Base-by-base conservation (phyloP, 2,329 filamentous ascomycete species). In the Exophiala alcalophila region DNA sequence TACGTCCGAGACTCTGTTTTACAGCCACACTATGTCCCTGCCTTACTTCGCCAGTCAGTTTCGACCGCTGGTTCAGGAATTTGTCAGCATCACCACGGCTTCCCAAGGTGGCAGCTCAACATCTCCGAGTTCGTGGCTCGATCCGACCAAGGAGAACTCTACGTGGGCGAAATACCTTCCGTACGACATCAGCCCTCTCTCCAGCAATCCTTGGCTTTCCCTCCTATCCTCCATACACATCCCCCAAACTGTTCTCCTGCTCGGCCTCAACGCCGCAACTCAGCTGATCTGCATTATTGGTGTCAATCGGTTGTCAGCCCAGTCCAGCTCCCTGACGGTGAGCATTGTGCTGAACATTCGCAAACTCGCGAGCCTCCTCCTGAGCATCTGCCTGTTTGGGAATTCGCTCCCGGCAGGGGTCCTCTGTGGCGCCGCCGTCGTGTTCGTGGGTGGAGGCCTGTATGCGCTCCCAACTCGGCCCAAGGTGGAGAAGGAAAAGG, bases 1-100 rank as follows among this genome's bases (percentile, higher is more conserved):
- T 37, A 97, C 92, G 88, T 85, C 84, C 56, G 92, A 97, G 64
- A 95, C 95, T 54, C 75, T 98, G 9, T 97, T 98, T 69, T 98
- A 97, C 70, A 94, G 86, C 15, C 80, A 84, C 54, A 63, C 62
- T 6, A 64, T 74, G 23, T 71, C 68, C 11, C 44, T 72, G 11
- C 67, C 69, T 4, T 63, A 72, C 38, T 69, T 72, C 48, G 43
- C 68, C 28, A 63, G 63, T 1, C 66, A 70, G 32, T 61, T 66
- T 50, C 59, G 55, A 5, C 53, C 58, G 2, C 56, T 71, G 9
- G 50, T 60, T 18, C 25, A 23, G 8, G 44, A 54, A 15, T 47
- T 51, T 26, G n/a, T 28, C 19, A 42, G 10, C 24, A 21, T 54
- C 12, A 39, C 32, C 7, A 24, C 47, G 20, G 70, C 87, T 27